phyloP scores from a whole-genome alignment of 306 rosid genomes.

The Arachis stenosperma region DNA sequence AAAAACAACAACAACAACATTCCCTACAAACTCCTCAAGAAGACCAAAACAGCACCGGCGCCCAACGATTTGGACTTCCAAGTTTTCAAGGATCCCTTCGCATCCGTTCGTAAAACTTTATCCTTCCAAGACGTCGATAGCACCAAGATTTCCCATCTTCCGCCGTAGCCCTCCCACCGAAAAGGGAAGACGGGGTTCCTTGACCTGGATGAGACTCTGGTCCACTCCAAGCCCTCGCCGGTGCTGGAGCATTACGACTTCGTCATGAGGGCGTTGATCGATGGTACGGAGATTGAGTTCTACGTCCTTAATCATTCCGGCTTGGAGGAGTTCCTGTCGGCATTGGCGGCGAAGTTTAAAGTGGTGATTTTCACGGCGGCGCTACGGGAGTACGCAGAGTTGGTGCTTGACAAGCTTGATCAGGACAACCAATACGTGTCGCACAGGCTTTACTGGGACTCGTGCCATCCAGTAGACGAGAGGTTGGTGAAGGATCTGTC shows the following conservation, averaged over 20 bases:
- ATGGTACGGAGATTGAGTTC: slow-evolving; percentile 61
- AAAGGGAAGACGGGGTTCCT: slow-evolving; percentile 62
- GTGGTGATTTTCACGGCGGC: slow-evolving; percentile 91
- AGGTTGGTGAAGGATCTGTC: slow-evolving; percentile 79
- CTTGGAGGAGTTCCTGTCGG: slow-evolving; percentile 60
- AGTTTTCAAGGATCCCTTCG: not conserved
- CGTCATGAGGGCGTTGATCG: slow-evolving; percentile 71
- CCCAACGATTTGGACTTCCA: not conserved
- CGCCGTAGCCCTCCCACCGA: not conserved
- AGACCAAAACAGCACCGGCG: slow-evolving; percentile 16
- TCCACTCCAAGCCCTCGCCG: slow-evolving; percentile 65
- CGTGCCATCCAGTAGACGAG: slow-evolving; percentile 69
- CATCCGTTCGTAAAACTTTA: slow-evolving; percentile 48
- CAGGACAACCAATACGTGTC: slow-evolving; percentile 55
- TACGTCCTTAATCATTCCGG: slow-evolving; percentile 90
- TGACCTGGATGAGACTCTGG: slow-evolving; percentile 82
- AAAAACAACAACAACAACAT: slow-evolving; percentile 35
- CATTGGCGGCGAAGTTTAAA: slow-evolving; percentile 60
- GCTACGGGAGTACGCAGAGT: slow-evolving; percentile 72
- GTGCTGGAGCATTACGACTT: slow-evolving; percentile 67
- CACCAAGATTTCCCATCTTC: not conserved
- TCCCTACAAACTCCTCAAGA: slow-evolving; percentile 67
- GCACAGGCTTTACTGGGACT: slow-evolving; percentile 75
- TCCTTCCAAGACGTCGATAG: slow-evolving; percentile 32
- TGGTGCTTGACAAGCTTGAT: slow-evolving; percentile 79